Base-by-base conservation (phyloP, 192 early-diverging fungal species). In the Backusella australiensis region DNA sequence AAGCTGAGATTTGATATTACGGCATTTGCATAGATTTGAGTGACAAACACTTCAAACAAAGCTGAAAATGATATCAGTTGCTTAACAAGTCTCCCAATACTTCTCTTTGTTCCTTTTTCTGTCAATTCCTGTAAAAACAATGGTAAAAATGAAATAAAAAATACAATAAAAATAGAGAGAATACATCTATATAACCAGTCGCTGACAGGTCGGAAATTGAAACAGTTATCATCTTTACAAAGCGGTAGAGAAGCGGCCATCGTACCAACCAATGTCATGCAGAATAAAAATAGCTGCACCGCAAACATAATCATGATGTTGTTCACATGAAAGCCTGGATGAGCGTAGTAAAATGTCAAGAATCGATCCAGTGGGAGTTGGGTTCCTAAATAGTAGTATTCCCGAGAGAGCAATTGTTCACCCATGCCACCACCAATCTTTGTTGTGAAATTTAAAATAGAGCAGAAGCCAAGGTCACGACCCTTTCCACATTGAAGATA, bases 351-450 rank as follows among this genome's bases (percentile, higher is more conserved):
- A 82, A 93, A 92, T 23, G 91, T 93, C 75, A 93, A 77, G 83
- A 91, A 90, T 8, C 91, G 87, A 73, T 93, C 92, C 36, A 93
- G 78, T 7, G 92, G 92, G 38, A 93, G 83, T 63, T 89, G 89
- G 42, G 90, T 87, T 49, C 92, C 92, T 26, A 93, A 74, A 81
- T 90, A 91, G 85, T 93, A 93, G 81, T 93, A 91, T 79, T 93
- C 92, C 65, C 92, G 89, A 70, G 92, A 93, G 38, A 93, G 81
- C 80, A 93, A 87, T 78, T 93, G 92, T 84, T 93, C 92, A 65
- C 90, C 90, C 92, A 93, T 93, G 75, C 92, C 92, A 38, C 90
- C 90, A 44, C 91, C 92, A 46, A 93, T 92, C 83, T 93, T 93
- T 72, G 92, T 89, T 41, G 90, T 89, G 70, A 92, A 93, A 76